phyloP scores from a whole-genome alignment of 148 eudicot species.

The Silene conica region DNA sequence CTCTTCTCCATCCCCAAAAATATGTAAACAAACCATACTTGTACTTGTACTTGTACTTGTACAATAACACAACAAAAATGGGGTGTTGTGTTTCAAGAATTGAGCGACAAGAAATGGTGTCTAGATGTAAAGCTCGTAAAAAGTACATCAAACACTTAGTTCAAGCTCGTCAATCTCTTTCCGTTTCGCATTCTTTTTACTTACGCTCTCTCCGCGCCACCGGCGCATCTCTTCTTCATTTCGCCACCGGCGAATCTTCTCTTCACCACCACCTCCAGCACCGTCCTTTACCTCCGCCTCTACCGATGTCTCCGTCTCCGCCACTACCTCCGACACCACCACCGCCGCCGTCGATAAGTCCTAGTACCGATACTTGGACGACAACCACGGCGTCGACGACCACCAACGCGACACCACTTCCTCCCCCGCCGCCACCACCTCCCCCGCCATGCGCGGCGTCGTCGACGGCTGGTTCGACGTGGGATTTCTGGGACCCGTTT shows the following conservation, averaged over 20 bases:
- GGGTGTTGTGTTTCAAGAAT: slow-evolving; percentile 75
- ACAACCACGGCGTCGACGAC: slow-evolving; percentile 41
- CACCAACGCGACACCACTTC: slow-evolving; percentile 28
- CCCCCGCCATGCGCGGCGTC: slow-evolving; percentile 69
- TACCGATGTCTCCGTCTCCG: background rate
- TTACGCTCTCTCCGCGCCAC: slow-evolving; percentile 57
- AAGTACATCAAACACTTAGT: slow-evolving; percentile 77
- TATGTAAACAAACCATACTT: too few species aligned
- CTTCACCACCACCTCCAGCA: slow-evolving; percentile 38
- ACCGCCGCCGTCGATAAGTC: slow-evolving; percentile 45
- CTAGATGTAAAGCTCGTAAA: slow-evolving; percentile 70
- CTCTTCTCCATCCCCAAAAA: background rate
- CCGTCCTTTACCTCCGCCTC: too few species aligned
- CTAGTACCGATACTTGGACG: slow-evolving; percentile 43
- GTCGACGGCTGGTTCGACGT: slow-evolving; percentile 36
- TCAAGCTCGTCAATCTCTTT: slow-evolving; percentile 52
- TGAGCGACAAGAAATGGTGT: slow-evolving; percentile 75
- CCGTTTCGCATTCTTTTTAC: slow-evolving; percentile 67
- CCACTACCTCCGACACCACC: slow-evolving; percentile 32
- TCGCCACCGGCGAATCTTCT: slow-evolving; percentile 60
- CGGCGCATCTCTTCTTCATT: slow-evolving; percentile 75
- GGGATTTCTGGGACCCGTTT: slow-evolving; percentile 97
- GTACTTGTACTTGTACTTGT: too few species aligned
- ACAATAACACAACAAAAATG: too few species aligned
- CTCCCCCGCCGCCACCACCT: slow-evolving; percentile 45